Conservation (phyloP, 192 early-diverging fungal genomes). For the Backusella luteola region DNA sequence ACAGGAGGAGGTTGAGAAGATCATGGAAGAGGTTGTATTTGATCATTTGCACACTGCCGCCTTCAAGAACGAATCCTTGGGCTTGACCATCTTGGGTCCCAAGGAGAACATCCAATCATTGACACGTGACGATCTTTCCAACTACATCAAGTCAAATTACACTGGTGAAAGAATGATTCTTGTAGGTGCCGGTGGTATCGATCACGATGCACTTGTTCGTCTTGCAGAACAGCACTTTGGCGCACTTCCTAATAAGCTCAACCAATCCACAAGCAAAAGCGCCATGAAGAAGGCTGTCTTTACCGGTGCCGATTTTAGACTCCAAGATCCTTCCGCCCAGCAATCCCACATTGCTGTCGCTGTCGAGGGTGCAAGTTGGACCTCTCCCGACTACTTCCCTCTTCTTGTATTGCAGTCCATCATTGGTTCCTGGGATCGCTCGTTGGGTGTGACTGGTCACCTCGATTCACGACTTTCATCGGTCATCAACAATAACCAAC, state of each 20-base stretch:
- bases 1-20: slow-evolving; percentile 90
- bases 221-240: slow-evolving; percentile 95
- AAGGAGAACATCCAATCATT: slow-evolving; percentile 92
- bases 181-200: slow-evolving; percentile 88
- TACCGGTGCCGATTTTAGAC: slow-evolving; percentile 85
- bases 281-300: slow-evolving; percentile 71
- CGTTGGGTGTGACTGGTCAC: slow-evolving; percentile 85
- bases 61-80: slow-evolving; percentile 86
- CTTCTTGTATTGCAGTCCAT: slow-evolving; percentile 94
- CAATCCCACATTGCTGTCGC: slow-evolving; percentile 97
- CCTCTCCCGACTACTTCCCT: slow-evolving; percentile 92
- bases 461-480: slow-evolving; percentile 84
- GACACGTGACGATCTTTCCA: slow-evolving; percentile 77
- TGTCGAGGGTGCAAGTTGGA: slow-evolving; percentile 96
- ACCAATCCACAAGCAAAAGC: slow-evolving; percentile 8
- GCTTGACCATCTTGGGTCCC: slow-evolving; percentile 92
- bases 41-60: slow-evolving; percentile 97
- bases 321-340: slow-evolving; percentile 74
- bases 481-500: slow-evolving; percentile 74
- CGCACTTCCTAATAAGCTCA: slow-evolving; percentile 49
- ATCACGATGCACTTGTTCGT: slow-evolving; percentile 90
- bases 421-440: slow-evolving; percentile 96
- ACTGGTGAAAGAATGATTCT: slow-evolving; percentile 97
- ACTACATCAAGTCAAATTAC: slow-evolving; percentile 95
- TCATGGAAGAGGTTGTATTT: slow-evolving; percentile 98